Conservation (phyloP, 805 yeast species). For the Tetrapisispora arboricola region DNA sequence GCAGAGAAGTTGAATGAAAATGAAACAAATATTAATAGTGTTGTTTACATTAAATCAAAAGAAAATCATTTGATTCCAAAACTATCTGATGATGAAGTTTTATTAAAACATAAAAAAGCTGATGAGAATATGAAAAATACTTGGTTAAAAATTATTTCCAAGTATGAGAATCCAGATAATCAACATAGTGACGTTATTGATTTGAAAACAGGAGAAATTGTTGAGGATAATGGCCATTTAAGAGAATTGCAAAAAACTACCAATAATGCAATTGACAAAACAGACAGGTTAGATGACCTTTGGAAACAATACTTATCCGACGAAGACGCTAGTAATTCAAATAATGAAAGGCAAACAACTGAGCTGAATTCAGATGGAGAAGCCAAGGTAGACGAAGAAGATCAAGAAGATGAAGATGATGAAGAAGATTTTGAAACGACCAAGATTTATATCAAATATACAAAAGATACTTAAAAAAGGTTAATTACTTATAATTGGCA, state of each 20-base stretch:
- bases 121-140: slow-evolving; percentile 27
- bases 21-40: slow-evolving; percentile 4
- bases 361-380: neutral
- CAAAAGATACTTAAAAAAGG: neutral
- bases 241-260: slow-evolving; percentile 30
- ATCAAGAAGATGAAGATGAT: slow-evolving; percentile 4
- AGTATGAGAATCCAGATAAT: slow-evolving; percentile 40
- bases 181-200: slow-evolving; percentile 57
- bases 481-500: neutral
- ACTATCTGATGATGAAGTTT: slow-evolving; percentile 26
- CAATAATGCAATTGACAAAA: neutral
- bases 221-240: slow-evolving; percentile 62
- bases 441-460: neutral
- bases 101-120: slow-evolving; percentile 27
- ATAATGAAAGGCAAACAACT: neutral
- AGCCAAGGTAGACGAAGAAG: slow-evolving; percentile 2
- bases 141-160: slow-evolving; percentile 46
- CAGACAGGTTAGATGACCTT: neutral
- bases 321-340: slow-evolving; percentile 4
- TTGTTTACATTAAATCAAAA: slow-evolving; percentile 24
- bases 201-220: slow-evolving; percentile 49
- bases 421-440: slow-evolving; percentile 4
- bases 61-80: slow-evolving; percentile 25
- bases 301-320: slow-evolving; percentile 3
- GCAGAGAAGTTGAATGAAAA: too few species aligned